Evolutionary conservation across 805 yeast species (phyloP).

Genomic region (Sugiyamaella boreocaroliniensis): DNA sequence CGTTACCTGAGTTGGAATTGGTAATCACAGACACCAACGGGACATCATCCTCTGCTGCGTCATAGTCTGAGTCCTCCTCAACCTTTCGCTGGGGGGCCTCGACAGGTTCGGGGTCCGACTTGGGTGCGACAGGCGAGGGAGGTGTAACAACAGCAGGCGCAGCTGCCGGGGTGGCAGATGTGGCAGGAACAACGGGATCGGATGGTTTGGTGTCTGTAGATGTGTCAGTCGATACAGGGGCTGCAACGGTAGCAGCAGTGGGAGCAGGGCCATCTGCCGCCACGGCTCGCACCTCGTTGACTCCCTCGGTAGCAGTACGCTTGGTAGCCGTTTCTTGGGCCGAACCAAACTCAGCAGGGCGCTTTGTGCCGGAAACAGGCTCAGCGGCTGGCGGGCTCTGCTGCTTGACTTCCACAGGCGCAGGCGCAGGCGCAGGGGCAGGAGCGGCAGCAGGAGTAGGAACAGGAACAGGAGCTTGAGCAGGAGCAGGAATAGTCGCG

Average conservation of each 20-base stretch:
- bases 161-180: no score
- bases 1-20: neutral
- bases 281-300: neutral
- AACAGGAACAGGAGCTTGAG: constrained; percentile 5
- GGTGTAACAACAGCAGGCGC: neutral
- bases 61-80: constrained; percentile 43
- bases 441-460: constrained; percentile 1
- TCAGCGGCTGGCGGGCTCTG: neutral
- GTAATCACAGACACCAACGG: neutral
- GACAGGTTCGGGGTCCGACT: constrained; percentile 8
- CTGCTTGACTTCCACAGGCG: constrained; percentile 5
- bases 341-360: neutral
- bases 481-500: constrained; percentile 7
- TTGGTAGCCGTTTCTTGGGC: neutral
- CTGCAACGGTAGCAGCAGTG: neutral
- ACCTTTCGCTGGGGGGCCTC: constrained; percentile 33
- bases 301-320: neutral
- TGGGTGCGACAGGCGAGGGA: neutral
- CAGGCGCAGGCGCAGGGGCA: constrained; percentile 7
- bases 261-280: neutral
- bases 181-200: no score
- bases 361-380: neutral
- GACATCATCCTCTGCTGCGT: constrained; percentile 28
- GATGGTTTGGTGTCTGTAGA: no score
- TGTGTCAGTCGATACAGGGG: neutral